Conservation (phyloP, 768 basidiomycete genomes). For the Kwoniella botswanensis region DNA sequence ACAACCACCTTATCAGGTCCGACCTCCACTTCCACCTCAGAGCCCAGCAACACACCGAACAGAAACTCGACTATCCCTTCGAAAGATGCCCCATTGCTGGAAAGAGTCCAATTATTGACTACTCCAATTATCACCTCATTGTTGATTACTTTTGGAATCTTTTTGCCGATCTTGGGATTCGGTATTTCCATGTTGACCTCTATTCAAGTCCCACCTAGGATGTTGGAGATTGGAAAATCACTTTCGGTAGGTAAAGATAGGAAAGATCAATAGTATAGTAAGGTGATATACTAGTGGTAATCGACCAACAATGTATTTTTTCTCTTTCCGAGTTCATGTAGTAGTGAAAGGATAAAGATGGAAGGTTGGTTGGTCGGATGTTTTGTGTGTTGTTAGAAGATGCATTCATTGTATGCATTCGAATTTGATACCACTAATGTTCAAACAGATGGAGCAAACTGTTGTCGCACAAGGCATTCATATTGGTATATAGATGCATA, state of each 20-base stretch:
- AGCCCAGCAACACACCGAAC: background rate
- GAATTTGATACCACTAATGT: too few relatives aligned
- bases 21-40: slow-evolving; percentile 12
- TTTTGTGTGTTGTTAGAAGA: too few relatives aligned
- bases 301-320: too few relatives aligned
- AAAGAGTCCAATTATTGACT: slow-evolving; percentile 48
- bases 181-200: slow-evolving; percentile 47
- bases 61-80: slow-evolving; percentile 33
- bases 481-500: background rate
- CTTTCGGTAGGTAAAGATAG: slow-evolving; percentile 46
- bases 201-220: slow-evolving; percentile 56
- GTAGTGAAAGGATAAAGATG: too few relatives aligned
- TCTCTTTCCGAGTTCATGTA: too few relatives aligned
- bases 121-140: slow-evolving; percentile 54
- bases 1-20: slow-evolving; percentile 15
- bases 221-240: slow-evolving; percentile 54
- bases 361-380: too few relatives aligned
- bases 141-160: slow-evolving; percentile 48
- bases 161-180: slow-evolving; percentile 49
- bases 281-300: too few relatives aligned
- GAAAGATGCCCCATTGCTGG: slow-evolving; percentile 44
- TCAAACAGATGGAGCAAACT: too few relatives aligned
- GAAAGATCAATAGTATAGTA: slow-evolving; percentile 51
- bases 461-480: too few relatives aligned
- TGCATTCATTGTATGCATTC: too few relatives aligned